Evolutionary conservation across 257 asterid genomes (phyloP), one percentile per base, ranked within the genome.

Genomic region (Thymus quinquecostatus): DNA sequence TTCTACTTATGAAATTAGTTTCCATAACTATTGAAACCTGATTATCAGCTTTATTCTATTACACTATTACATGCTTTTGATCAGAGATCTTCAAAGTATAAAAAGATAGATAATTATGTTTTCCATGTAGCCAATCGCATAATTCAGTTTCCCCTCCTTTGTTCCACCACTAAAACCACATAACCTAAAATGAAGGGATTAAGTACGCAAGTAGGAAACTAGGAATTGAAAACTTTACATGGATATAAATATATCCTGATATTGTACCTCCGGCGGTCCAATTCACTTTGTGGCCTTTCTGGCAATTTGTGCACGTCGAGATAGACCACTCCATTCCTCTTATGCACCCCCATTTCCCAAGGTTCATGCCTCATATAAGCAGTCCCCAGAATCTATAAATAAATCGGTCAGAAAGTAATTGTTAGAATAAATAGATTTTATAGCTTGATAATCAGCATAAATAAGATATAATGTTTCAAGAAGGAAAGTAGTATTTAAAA

Each of bases 301-400:
- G 95, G 99, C 76, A 91, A 68, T 77, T 86, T 91, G 82, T 94
- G 99, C 75, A 91, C 96, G 69, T 94, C 96, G 27, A 94, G 97
- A 84, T 94, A 94, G 78, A 94, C 85, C 10, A 87, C 92, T 43
- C 97, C 96, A 64, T 91, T 91, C 84, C 97, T 83, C 80, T 89
- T 94, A 82, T 94, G 99, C 60, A 94, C 97, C 72, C 99, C 99
- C 99, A 94, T 94, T 83, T 94, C 99, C 99, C 99, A 94, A 57
- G 99, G 90, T 60, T 94, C 99, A 29, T 94, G 85, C 85, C 96
- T 85, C 33, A 84, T 82, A 85, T 94, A 94, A 74, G 97, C 95
- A 73, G 97, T 86, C 49, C 97, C 97, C 88, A 94, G 67, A 83
- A 94, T 91, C 99, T 94, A 73, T 74, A 80, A 47, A 81, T 27